Evolutionary conservation across 2,329 filamentous ascomycete species (phyloP).

Genomic region (Camillea tinctor): DNA sequence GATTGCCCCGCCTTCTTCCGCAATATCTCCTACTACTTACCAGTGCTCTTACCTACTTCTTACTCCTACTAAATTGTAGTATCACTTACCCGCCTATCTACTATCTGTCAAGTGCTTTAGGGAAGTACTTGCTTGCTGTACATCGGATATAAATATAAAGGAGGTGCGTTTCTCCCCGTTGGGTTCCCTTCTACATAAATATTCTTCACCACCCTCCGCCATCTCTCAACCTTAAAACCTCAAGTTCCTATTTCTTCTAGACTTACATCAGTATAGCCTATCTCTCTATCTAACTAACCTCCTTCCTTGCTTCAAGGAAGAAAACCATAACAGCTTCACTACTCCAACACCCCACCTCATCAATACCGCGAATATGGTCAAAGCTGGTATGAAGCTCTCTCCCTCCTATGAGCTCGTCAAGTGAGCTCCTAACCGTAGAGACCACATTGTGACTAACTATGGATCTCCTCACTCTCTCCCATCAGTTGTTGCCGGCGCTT

Average conservation of each 20-base stretch:
- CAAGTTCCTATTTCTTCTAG: constrained; percentile 1
- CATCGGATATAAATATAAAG: background rate
- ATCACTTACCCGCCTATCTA: background rate
- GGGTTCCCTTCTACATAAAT: background rate
- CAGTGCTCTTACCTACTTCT: too few relatives aligned
- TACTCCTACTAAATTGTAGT: too few relatives aligned
- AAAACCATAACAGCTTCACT: constrained; percentile 16
- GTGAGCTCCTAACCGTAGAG: background rate
- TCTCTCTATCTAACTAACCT: background rate
- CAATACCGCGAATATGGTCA: constrained; percentile 49
- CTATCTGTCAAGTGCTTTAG: too few relatives aligned
- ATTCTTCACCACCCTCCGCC: constrained; percentile 4
- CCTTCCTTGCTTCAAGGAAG: background rate
- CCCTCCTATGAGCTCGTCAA: background rate
- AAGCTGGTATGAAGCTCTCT: constrained; percentile 51
- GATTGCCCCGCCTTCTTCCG: background rate
- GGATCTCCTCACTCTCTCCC: background rate
- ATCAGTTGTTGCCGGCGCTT: constrained; percentile 83
- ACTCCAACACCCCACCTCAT: constrained; percentile 29
- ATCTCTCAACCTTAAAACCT: constrained; percentile 7
- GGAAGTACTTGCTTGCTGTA: background rate
- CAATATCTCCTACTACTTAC: background rate
- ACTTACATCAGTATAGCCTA: background rate
- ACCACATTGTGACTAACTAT: constrained; percentile 3
- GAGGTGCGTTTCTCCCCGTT: constrained; percentile 1